These are phyloP conservation scores for Spathaspora sp. DNA, from an alignment of 1,139 yeast species.

Conservation along the genomic window DNA sequence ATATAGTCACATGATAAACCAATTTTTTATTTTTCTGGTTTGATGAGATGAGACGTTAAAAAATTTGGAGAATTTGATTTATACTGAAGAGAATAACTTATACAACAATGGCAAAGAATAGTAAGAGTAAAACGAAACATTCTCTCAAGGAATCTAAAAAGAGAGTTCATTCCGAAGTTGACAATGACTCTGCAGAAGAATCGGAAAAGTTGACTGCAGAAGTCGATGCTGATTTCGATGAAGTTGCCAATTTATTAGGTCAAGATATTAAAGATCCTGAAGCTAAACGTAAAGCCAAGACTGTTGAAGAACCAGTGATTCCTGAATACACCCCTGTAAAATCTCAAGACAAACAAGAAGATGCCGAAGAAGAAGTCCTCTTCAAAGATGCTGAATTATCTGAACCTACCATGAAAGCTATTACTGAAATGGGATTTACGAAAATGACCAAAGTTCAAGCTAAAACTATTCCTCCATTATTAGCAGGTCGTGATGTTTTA, in stretches of 20 bases:
- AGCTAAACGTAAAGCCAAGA: constrained; percentile 16
- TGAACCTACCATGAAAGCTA: constrained; percentile 76
- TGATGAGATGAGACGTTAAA: constrained; percentile 1
- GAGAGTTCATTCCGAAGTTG: constrained; percentile 15
- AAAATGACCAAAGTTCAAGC: constrained; percentile 93
- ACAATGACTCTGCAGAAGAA: constrained; percentile 20
- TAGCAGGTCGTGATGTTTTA: constrained; percentile 92
- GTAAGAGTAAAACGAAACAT: not conserved
- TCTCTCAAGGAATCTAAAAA: constrained; percentile 6
- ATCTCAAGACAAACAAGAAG: constrained; percentile 22
- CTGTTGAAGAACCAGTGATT: constrained; percentile 13
- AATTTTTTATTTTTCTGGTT: not conserved
- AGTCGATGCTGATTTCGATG: constrained; percentile 53
- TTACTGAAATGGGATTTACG: constrained; percentile 81
- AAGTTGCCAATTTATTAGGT: constrained; percentile 54
- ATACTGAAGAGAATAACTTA: not conserved
- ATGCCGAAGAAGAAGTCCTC: constrained; percentile 24
- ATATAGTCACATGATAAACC: not conserved
- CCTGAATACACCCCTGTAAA: constrained; percentile 17
- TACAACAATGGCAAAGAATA: constrained; percentile 1
- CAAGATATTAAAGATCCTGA: constrained; percentile 44
- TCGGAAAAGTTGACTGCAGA: constrained; percentile 48
- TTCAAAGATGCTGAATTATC: constrained; percentile 65
- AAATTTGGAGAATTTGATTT: not conserved
- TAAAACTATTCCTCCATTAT: constrained; percentile 88